Conservation (phyloP, 129 eudicot genomes). For the Heracleum sosnowskyi region DNA sequence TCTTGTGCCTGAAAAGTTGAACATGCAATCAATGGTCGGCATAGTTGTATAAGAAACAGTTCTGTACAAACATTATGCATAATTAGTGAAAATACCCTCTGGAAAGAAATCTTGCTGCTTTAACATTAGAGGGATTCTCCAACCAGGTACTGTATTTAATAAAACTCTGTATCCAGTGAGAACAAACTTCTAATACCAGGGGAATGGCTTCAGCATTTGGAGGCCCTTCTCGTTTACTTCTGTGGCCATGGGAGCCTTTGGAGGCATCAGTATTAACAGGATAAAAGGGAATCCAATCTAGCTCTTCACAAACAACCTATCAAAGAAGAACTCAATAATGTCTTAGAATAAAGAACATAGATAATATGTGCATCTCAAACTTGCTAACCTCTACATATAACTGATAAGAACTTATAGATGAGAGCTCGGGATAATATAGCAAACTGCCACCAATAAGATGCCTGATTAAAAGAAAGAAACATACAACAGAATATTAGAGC, state of each 20-base stretch:
- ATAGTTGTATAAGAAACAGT: slow-evolving; percentile 3
- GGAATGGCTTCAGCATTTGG: slow-evolving; percentile 83
- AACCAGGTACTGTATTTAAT: slow-evolving; percentile 96
- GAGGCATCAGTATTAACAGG: slow-evolving; percentile 47
- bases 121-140: slow-evolving; percentile 81
- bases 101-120: slow-evolving; percentile 91
- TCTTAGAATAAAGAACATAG: slow-evolving; percentile 1
- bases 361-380: slow-evolving; percentile 8
- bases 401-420: slow-evolving; percentile 95
- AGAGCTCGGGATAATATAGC: slow-evolving; percentile 87
- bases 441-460: slow-evolving; percentile 93
- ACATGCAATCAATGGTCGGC: slow-evolving; percentile 3
- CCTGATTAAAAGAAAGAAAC: slow-evolving; percentile 29
- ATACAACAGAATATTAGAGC: slow-evolving; percentile 11
- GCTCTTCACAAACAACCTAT: slow-evolving; percentile 98
- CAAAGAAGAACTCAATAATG: slow-evolving; percentile 8
- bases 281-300: slow-evolving; percentile 95
- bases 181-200: slow-evolving; percentile 76
- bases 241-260: slow-evolving; percentile 52
- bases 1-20: slow-evolving; percentile 57
- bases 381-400: slow-evolving; percentile 99
- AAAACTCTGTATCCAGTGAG: slow-evolving; percentile 82
- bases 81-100: slow-evolving; percentile 51
- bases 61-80: background rate
- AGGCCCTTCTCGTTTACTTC: slow-evolving; percentile 48